Evolutionary conservation across 2,329 filamentous ascomycete genomes (phyloP).

Genomic region (Verticillium klebahnii): DNA sequence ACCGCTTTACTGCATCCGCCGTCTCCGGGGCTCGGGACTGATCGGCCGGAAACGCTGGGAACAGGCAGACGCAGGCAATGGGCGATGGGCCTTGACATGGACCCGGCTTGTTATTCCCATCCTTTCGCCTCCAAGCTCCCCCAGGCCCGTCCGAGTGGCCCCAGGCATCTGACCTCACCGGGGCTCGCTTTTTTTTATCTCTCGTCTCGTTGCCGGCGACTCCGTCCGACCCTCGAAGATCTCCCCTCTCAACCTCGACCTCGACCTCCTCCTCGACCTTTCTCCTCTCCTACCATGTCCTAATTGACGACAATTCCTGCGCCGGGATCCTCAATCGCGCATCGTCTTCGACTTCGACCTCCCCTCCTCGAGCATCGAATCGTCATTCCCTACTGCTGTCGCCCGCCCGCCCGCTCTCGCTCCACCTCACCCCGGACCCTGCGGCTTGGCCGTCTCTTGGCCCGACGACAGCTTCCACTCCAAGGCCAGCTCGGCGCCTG

Average conservation of each 20-base stretch:
- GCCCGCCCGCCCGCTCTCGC: too few species aligned
- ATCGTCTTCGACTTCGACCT: neutral
- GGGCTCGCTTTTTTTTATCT: neutral
- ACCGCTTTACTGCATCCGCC: neutral
- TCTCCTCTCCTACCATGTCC: neutral
- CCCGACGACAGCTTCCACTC: neutral
- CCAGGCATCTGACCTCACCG: neutral
- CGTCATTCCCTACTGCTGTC: neutral
- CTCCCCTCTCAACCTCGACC: neutral
- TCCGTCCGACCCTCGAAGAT: neutral
- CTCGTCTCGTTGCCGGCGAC: conserved; percentile 1
- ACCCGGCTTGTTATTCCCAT: neutral
- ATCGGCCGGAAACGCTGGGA: neutral
- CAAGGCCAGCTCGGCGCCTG: neutral
- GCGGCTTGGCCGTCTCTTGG: conserved; percentile 4
- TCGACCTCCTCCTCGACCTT: neutral
- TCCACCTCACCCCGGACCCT: neutral
- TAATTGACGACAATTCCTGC: neutral
- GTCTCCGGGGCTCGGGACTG: neutral
- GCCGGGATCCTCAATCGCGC: neutral
- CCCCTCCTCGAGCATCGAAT: neutral
- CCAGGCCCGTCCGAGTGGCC: neutral
- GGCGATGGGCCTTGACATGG: neutral
- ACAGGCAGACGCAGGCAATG: neutral
- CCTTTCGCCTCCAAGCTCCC: neutral